Base-by-base conservation (phyloP, 768 basidiomycete species). In the Pleurotus sapidus region DNA sequence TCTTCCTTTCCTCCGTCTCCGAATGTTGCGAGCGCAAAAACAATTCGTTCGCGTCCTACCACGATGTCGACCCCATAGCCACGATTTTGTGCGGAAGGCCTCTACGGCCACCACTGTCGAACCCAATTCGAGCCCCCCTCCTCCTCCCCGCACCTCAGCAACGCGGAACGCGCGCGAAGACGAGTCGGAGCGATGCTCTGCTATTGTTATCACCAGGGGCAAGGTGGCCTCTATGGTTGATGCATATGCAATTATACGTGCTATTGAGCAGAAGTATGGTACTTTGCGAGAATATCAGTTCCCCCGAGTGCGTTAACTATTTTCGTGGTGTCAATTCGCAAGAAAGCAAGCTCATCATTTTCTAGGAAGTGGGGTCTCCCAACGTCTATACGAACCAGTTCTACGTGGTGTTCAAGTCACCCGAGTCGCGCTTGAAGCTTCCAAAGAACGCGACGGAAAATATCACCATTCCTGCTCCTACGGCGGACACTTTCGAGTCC, bases 261-360 rank as follows among this genome's bases (percentile, higher is more conserved):
- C 76, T 6, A 61, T 88, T 25, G 87, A 89, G 69, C 74, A 75
- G 15, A 77, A 75, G 55, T 84, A 79, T 65, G 84, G 84, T 12
- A 68, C 72, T 7, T 63, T 85, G 34, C 65, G 72, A 24, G 79
- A 81, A 53, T 80, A 72, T 47, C 66, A 68, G 45, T 70, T 79
- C 40, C 59, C 67, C 30, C 73, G 75, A 69, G 83, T 82, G 62
- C 18, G 72, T 68, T 37, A 15, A 47, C 42, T 47, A 14, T 46
- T 46, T 56, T 56, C 47, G 18, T 15, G 20, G 23, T 37, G 9
- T 23, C 23, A 24, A 37, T 18, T 17, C 15, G 30, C 7, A 17
- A 7, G 25, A 17, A 25, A 20, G 18, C 45, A 15, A 42, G 17
- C 17, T 49, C 45, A 48, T 45, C 20, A 46, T 25, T 43, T 20